Conservation (phyloP, 1,139 yeast genomes). For the Hanseniaspora gamundiae region DNA sequence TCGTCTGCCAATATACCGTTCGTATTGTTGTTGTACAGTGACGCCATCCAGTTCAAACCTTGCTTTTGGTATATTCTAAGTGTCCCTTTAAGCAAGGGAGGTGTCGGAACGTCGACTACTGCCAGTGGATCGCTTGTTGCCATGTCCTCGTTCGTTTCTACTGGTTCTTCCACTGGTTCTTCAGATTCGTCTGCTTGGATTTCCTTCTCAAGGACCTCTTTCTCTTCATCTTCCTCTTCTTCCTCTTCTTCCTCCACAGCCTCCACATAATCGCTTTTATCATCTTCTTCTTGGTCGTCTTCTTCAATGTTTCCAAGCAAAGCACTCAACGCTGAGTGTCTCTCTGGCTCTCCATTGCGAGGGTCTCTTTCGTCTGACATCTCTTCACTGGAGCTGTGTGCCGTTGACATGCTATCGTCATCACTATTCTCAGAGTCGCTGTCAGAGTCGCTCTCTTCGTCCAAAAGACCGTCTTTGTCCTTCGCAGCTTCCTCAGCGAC, state of each 20-base stretch:
- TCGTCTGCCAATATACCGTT: slow-evolving; percentile 98
- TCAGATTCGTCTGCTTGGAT: neutral
- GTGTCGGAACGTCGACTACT: slow-evolving; percentile 65
- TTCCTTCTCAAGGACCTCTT: slow-evolving; percentile 4
- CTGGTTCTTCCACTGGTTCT: slow-evolving; percentile 4
- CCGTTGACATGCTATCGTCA: slow-evolving; percentile 10
- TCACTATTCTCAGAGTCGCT: slow-evolving; percentile 2
- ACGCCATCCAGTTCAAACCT: slow-evolving; percentile 95
- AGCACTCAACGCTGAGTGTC: slow-evolving; percentile 12
- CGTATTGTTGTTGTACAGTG: slow-evolving; percentile 81
- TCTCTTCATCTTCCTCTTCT: slow-evolving; percentile 20
- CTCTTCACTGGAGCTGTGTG: slow-evolving; percentile 17
- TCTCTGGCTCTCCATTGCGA: too few relatives aligned
- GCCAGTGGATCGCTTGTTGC: slow-evolving; percentile 29
- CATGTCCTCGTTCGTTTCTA: slow-evolving; percentile 2
- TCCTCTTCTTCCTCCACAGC: slow-evolving; percentile 23
- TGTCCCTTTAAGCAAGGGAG: slow-evolving; percentile 63
- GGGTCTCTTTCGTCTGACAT: slow-evolving; percentile 9
- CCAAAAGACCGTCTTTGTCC: slow-evolving; percentile 13
- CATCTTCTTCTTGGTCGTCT: slow-evolving; percentile 10
- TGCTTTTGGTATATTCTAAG: slow-evolving; percentile 89
- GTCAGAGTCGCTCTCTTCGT: slow-evolving; percentile 17
- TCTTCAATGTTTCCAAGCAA: slow-evolving; percentile 18
- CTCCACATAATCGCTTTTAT: slow-evolving; percentile 13
- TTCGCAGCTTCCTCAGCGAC: slow-evolving; percentile 12